Conservation (phyloP, 805 yeast genomes). For the Candida suzukii region DNA sequence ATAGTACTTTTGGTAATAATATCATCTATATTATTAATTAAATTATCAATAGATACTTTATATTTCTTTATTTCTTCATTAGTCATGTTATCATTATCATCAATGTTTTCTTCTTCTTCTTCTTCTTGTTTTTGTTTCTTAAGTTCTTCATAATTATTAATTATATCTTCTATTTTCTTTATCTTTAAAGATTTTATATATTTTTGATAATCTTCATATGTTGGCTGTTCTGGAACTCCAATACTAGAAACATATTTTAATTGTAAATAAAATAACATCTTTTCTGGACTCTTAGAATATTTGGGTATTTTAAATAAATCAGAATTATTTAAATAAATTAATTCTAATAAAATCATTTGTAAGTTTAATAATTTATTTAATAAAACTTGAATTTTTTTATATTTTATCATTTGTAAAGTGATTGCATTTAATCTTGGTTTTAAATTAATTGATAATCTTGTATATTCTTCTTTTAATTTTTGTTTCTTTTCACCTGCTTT, state of each 20-base stretch:
- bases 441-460: background rate
- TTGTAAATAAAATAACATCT: constrained; percentile 45
- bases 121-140: background rate
- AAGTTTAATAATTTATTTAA: constrained; percentile 19
- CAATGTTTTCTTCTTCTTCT: background rate
- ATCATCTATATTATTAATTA: too few relatives aligned
- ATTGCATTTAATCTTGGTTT: background rate
- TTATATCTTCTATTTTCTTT: background rate
- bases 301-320: constrained; percentile 18
- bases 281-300: constrained; percentile 20
- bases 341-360: constrained; percentile 17
- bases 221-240: constrained; percentile 67
- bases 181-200: background rate
- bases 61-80: too few relatives aligned
- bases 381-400: constrained; percentile 12
- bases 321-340: background rate
- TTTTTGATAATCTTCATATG: constrained; percentile 29
- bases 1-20: too few relatives aligned
- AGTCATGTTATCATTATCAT: too few relatives aligned
- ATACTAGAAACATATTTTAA: constrained; percentile 76
- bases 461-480: constrained; percentile 30
- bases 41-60: too few relatives aligned
- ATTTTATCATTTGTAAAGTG: constrained; percentile 10
- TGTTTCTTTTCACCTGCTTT: constrained; percentile 12
- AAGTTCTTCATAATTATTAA: too few relatives aligned